Evolutionary conservation across 495 filamentous ascomycete species (phyloP).

Genomic region (Podospora pseudopauciseta): DNA sequence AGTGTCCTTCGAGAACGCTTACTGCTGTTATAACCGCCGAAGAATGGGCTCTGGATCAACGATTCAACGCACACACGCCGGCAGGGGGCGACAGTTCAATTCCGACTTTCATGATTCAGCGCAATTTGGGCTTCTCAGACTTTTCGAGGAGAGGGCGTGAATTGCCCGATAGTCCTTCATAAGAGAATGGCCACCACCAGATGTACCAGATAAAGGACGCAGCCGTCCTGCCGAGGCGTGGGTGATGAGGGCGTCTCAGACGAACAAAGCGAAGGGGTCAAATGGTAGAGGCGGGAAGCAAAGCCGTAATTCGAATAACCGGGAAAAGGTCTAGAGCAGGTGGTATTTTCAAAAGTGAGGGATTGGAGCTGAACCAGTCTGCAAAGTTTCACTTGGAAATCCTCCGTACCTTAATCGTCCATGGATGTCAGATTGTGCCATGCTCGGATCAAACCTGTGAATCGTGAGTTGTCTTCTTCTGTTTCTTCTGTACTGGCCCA

Average conservation of each 20-base stretch:
- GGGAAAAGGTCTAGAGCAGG: neutral
- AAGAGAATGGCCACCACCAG: too few species aligned
- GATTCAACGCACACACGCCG: neutral
- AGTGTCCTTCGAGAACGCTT: neutral
- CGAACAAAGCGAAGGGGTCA: conserved; percentile 2
- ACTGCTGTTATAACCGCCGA: neutral
- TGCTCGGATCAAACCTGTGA: neutral
- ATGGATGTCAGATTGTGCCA: neutral
- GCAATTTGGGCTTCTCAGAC: neutral
- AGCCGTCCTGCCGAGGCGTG: neutral
- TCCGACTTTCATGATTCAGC: neutral
- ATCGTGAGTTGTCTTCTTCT: neutral
- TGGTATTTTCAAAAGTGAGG: conserved; percentile 1
- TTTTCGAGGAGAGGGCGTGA: neutral
- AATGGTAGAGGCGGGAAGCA: conserved; percentile 1
- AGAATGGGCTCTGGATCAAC: neutral
- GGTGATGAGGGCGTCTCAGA: neutral
- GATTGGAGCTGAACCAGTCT: conserved; percentile 4
- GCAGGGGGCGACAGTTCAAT: neutral
- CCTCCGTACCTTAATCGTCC: conserved; percentile 4
- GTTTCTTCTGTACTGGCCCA: neutral
- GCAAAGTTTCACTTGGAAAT: conserved; percentile 8
- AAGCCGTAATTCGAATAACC: neutral
- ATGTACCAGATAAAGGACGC: neutral
- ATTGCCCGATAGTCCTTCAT: neutral